Evolutionary conservation across 495 filamentous ascomycete genomes (phyloP).

Genomic region (Penicillium mononematosum): DNA sequence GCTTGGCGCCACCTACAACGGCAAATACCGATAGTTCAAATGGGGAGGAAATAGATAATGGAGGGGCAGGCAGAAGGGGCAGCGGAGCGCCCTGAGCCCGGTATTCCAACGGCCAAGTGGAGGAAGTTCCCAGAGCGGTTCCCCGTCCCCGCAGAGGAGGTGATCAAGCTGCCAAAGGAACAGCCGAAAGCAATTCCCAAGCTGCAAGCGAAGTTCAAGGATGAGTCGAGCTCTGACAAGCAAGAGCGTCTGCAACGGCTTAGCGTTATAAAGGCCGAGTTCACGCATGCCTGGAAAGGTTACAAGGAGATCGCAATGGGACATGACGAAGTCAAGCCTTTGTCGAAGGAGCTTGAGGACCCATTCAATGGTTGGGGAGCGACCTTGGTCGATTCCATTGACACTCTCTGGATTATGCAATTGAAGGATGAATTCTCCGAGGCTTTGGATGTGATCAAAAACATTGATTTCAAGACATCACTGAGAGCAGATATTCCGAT

Average conservation of each 20-base stretch:
- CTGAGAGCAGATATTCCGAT: conserved; percentile 64
- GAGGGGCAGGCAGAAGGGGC: conserved; percentile 38
- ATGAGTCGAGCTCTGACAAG: conserved; percentile 60
- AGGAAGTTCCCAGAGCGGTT: conserved; percentile 67
- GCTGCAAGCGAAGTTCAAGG: conserved; percentile 70
- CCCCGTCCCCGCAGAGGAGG: conserved; percentile 63
- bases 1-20: background rate
- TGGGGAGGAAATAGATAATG: conserved; percentile 14
- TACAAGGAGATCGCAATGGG: conserved; percentile 76
- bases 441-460: conserved; percentile 69
- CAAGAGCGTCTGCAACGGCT: conserved; percentile 62
- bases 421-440: conserved; percentile 87
- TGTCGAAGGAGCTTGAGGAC: conserved; percentile 59
- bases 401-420: conserved; percentile 96
- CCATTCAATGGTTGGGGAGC: conserved; percentile 96
- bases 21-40: background rate
- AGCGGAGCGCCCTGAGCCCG: conserved; percentile 37
- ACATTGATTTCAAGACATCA: conserved; percentile 88
- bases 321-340: conserved; percentile 73
- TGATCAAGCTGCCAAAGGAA: conserved; percentile 75
- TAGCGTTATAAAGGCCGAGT: conserved; percentile 62
- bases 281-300: conserved; percentile 70
- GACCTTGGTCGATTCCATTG: conserved; percentile 87
- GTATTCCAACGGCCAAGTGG: conserved; percentile 58
- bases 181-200: conserved; percentile 65